Evolutionary conservation across 176 grass and related monocot species (phyloP), one percentile per base, ranked within the genome.

Genomic region (Lolium multiflorum): DNA sequence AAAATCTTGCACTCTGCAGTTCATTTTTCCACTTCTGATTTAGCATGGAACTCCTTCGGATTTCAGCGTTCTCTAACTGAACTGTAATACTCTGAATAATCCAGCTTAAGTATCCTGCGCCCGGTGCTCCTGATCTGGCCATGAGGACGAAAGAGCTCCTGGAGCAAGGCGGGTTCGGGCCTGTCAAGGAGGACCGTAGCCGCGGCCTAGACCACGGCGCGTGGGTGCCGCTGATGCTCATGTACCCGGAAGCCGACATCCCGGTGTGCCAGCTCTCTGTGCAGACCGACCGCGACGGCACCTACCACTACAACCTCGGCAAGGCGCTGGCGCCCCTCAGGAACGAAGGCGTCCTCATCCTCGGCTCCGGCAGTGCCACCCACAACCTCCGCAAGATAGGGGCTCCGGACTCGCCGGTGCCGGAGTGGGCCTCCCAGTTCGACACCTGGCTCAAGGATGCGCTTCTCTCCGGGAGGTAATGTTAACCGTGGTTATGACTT

Each of bases 181-280:
- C 80, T 14, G 91, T 92, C 56, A 81, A 90, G 80, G 86, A 92
- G 25, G 86, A 98, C 15, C 87, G 75, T n/a, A 71, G 47, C 11
- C 93, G 88, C 43, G 89, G 91, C 1, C 96, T 98, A n/a, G 96
- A 98, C 93, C 93, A 98, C 81, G 91, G 87, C 56, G 89, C 93
- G 1, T 98, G 93, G 91, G 91, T 93, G 25, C 91, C 93, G 17
- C 61, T 95, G 28, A 90, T 93, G 89, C 89, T 95, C 62, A 98
- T 98, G 96, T 95, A 95, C 78, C 93, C 93, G 22, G 86, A 91
- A n/a, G 89, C 91, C 46, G 54, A 78, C 86, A 78, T 95, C 75
- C 96, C 96, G 3, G 96, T 98, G 80, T 98, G 86, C 59, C 93
- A 93, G 84, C 91, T 98, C 47, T 92, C 95, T 4, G 51, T 98